These are phyloP conservation scores for Arabidopsis hybrid DNA, from an alignment of 441 rosid genomes.

Conservation along the genomic window DNA sequence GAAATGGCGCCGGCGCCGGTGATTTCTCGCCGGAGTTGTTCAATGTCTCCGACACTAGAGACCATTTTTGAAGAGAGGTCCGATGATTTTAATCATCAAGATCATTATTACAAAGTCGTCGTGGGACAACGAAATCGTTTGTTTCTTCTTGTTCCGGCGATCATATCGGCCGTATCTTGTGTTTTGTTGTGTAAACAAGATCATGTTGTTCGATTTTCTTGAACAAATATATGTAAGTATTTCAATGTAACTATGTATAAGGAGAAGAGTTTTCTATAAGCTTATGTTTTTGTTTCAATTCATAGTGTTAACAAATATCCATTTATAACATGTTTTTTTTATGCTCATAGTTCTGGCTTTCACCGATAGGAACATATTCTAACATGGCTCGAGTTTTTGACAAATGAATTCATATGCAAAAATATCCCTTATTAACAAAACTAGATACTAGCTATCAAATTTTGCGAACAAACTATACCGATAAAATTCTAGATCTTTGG, in stretches of 20 bases:
- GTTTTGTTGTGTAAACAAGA: constrained; percentile 46
- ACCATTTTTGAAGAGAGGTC: constrained; percentile 65
- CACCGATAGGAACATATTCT: background rate
- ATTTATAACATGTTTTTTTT: background rate
- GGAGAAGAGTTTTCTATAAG: constrained; percentile 32
- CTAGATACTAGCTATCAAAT: background rate
- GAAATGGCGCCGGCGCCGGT: constrained; percentile 57
- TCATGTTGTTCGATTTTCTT: constrained; percentile 42
- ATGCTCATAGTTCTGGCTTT: background rate
- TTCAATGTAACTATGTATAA: constrained; percentile 17
- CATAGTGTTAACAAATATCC: background rate
- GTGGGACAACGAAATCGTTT: constrained; percentile 38
- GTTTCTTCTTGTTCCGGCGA: constrained; percentile 54
- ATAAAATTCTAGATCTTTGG: background rate
- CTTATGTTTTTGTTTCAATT: background rate
- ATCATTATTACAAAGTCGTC: background rate
- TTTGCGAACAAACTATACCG: background rate
- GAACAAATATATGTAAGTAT: constrained; percentile 11
- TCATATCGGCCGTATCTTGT: constrained; percentile 52
- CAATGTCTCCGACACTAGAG: constrained; percentile 56
- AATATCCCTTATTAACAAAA: background rate
- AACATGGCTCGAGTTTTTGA: background rate
- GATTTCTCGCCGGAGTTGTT: constrained; percentile 47
- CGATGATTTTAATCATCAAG: constrained; percentile 38
- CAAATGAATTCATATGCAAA: background rate